These are phyloP conservation scores for Herpetomonas tarakana DNA, from an alignment of 208 protist genomes.

Conservation along the genomic window DNA sequence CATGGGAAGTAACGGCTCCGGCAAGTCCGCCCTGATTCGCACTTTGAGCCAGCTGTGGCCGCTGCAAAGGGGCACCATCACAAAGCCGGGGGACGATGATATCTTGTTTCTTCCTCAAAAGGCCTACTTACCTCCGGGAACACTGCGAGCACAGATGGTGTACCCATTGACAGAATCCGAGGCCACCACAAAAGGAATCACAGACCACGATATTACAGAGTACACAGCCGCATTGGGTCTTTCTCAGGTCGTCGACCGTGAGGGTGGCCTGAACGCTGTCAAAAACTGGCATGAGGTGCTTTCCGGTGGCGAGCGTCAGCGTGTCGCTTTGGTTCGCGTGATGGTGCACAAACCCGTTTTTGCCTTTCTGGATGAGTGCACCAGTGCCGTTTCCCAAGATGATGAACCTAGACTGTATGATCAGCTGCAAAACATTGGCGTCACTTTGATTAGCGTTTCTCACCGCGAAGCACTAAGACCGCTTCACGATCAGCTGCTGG, in stretches of 20 bases:
- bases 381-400: constrained; percentile 84
- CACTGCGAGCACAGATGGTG: constrained; percentile 74
- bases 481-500: constrained; percentile 57
- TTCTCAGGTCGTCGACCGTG: constrained; percentile 55
- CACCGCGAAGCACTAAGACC: constrained; percentile 67
- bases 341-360: constrained; percentile 78
- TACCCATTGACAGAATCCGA: constrained; percentile 54
- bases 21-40: constrained; percentile 84
- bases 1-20: constrained; percentile 87
- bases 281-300: constrained; percentile 85
- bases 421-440: constrained; percentile 53
- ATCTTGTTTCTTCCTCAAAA: constrained; percentile 76
- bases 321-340: constrained; percentile 78
- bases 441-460: constrained; percentile 85
- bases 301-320: constrained; percentile 89
- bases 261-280: constrained; percentile 71
- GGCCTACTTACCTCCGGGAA: constrained; percentile 76
- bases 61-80: constrained; percentile 44
- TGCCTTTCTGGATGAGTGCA: constrained; percentile 91
- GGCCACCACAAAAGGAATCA: constrained; percentile 15
- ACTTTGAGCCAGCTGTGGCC: constrained; percentile 73
- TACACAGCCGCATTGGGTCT: constrained; percentile 53
- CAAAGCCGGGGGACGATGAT: constrained; percentile 23
- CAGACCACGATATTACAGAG: constrained; percentile 50
- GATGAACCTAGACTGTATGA: constrained; percentile 73